These are phyloP conservation scores for Ochetophila trinervis DNA, from an alignment of 306 rosid species.

Conservation along the genomic window DNA sequence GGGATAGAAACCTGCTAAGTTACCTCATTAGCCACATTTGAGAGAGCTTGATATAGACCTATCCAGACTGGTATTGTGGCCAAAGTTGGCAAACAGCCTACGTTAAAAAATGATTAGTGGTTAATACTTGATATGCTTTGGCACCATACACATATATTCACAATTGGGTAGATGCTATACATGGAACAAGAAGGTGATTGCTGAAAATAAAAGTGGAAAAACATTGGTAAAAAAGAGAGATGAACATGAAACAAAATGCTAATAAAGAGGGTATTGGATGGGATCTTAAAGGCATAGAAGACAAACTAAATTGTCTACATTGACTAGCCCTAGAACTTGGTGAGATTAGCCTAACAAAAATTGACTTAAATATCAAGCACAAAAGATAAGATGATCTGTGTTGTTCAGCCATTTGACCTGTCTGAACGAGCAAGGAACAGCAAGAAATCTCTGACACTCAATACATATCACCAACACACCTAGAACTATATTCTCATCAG, in stretches of 20 bases:
- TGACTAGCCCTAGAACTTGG: no score
- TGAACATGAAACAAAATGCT: not conserved
- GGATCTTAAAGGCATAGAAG: not conserved
- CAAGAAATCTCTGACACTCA: no score
- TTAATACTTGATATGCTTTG: not conserved
- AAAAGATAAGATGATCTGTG: no score
- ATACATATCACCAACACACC: no score
- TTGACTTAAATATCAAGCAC: no score
- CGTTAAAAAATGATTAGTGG: constrained; percentile 15
- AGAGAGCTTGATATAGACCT: constrained; percentile 97
- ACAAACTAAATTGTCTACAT: not conserved
- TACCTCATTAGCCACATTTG: constrained; percentile 99
- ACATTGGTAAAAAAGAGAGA: no score
- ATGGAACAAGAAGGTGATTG: not conserved
- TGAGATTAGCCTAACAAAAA: no score
- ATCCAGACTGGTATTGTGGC: constrained; percentile 99
- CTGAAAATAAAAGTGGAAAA: not conserved
- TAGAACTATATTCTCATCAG: no score
- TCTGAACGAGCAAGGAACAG: no score
- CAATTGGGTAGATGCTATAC: constrained; percentile 1
- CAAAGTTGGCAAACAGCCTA: constrained; percentile 95
- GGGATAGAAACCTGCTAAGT: constrained; percentile 10
- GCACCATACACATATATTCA: not conserved
- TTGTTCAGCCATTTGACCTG: no score
- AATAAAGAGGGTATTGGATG: not conserved